Percentiles rank a stretch among this genome's conserved stretches.
Conservation (phyloP, 2,329 filamentous ascomycete species). For the Cadophora gregata region DNA sequence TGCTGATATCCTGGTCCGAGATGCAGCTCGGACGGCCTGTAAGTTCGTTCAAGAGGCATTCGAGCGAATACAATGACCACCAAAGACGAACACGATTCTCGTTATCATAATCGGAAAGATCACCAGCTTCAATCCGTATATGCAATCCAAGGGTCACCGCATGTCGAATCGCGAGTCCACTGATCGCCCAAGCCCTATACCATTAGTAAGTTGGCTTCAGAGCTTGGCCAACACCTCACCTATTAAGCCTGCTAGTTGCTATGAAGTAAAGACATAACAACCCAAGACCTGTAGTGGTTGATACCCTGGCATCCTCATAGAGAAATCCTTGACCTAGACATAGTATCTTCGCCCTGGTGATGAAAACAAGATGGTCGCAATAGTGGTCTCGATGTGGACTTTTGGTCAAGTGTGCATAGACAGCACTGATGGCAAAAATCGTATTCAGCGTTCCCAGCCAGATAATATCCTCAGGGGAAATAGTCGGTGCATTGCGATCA, state of each 20-base stretch:
- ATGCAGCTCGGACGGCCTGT: slow-evolving; percentile 41
- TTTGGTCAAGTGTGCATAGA: slow-evolving; percentile 33
- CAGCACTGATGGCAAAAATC: slow-evolving; percentile 37
- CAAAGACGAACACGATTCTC: slow-evolving; percentile 38
- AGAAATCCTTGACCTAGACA: slow-evolving; percentile 31
- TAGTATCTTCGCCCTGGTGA: slow-evolving; percentile 34
- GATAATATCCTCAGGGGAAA: slow-evolving; percentile 26
- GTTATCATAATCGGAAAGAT: slow-evolving; percentile 35
- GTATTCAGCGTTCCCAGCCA: slow-evolving; percentile 38
- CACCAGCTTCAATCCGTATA: slow-evolving; percentile 32
- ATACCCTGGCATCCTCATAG: slow-evolving; percentile 34
- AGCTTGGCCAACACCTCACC: slow-evolving; percentile 23
- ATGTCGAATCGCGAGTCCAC: slow-evolving; percentile 38
- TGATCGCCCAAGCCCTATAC: slow-evolving; percentile 38
- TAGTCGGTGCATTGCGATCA: slow-evolving; percentile 11
- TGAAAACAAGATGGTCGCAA: slow-evolving; percentile 35
- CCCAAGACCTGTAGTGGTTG: slow-evolving; percentile 30
- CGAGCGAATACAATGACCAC: slow-evolving; percentile 41
- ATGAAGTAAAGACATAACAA: slow-evolving; percentile 39
- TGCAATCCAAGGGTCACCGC: slow-evolving; percentile 37
- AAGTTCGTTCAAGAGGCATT: slow-evolving; percentile 36
- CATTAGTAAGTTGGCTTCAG: background rate
- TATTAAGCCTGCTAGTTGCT: slow-evolving; percentile 35
- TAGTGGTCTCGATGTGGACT: slow-evolving; percentile 19
- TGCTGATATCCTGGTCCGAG: slow-evolving; percentile 38